phyloP scores from a whole-genome alignment of 305 asterid genomes.

The Plantago lanceolata region DNA sequence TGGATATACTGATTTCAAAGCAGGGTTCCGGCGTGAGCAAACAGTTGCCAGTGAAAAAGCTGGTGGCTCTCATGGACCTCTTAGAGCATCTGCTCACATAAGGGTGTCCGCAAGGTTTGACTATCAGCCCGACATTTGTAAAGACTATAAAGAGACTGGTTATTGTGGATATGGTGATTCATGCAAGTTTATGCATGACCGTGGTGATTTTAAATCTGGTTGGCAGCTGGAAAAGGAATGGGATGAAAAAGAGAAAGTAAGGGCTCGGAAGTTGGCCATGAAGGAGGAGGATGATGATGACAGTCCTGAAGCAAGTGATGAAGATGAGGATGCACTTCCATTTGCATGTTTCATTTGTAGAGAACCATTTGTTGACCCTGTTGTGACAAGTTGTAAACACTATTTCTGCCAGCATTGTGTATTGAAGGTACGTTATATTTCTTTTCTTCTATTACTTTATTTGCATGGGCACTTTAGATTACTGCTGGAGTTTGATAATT shows the following conservation, averaged over 20 bases:
- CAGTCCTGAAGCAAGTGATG: conserved; percentile 48
- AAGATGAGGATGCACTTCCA: conserved; percentile 70
- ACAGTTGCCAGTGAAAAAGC: conserved; percentile 91
- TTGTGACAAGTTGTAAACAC: conserved; percentile 90
- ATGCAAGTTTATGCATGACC: conserved; percentile 96
- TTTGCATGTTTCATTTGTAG: conserved; percentile 94
- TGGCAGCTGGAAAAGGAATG: conserved; percentile 96
- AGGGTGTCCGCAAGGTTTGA: conserved; percentile 93
- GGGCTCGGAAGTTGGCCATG: conserved; percentile 61
- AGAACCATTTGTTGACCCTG: conserved; percentile 84
- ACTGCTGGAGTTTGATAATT: too few species aligned
- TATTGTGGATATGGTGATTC: conserved; percentile 97
- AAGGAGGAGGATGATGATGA: conserved; percentile 52
- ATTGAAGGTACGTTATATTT: conserved; percentile 50
- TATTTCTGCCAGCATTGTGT: conserved; percentile 97
- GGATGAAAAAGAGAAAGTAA: conserved; percentile 82
- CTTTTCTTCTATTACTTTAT: conserved; percentile 4
- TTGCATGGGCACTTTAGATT: neutral
- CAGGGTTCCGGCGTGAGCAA: conserved; percentile 89
- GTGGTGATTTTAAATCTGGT: conserved; percentile 95
- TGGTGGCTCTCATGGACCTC: conserved; percentile 91
- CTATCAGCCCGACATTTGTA: conserved; percentile 95
- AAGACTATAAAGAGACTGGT: conserved; percentile 94
- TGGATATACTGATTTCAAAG: conserved; percentile 88
- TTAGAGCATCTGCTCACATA: conserved; percentile 89